Percentiles rank a stretch among this genome's conserved stretches.
phyloP scores from a whole-genome alignment of 371 early-diverging fungal genomes.

The Thermomucor indicae-seudaticae region DNA sequence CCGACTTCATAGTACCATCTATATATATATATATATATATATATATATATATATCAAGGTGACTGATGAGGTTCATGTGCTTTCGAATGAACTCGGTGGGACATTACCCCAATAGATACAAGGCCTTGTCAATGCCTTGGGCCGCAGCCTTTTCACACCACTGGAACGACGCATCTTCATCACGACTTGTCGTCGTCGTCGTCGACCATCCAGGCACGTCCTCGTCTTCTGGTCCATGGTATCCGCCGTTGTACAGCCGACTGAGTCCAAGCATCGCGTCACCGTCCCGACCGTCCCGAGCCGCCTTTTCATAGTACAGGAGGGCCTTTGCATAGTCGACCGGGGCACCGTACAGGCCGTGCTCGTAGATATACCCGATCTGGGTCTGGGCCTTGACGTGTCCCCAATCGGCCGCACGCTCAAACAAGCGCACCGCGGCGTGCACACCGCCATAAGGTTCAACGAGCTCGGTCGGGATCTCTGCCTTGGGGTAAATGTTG shows the following conservation, averaged over 20 bases:
- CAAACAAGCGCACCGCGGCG: slow-evolving; percentile 13
- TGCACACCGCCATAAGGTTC: slow-evolving; percentile 8
- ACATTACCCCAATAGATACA: slow-evolving; percentile 15
- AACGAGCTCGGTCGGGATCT: slow-evolving; percentile 12
- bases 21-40: background rate
- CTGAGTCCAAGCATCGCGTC: slow-evolving; percentile 27
- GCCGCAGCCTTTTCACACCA: slow-evolving; percentile 45
- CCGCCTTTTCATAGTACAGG: slow-evolving; percentile 18
- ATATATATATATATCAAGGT: background rate
- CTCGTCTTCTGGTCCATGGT: slow-evolving; percentile 17
- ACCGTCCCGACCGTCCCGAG: slow-evolving; percentile 12
- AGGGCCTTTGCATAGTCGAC: slow-evolving; percentile 17
- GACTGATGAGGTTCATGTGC: slow-evolving; percentile 20
- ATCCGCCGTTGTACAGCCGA: slow-evolving; percentile 18
- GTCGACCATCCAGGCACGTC: slow-evolving; percentile 45
- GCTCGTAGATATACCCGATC: slow-evolving; percentile 20
- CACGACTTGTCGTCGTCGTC: slow-evolving; percentile 14
- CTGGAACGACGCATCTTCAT: slow-evolving; percentile 45
- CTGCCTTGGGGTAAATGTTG: slow-evolving; percentile 14
- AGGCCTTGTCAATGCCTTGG: slow-evolving; percentile 28
- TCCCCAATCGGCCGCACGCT: slow-evolving; percentile 18
- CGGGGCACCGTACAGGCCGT: slow-evolving; percentile 15
- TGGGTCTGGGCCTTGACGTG: slow-evolving; percentile 14
- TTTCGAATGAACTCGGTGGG: slow-evolving; percentile 2
- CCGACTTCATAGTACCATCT: slow-evolving; percentile 29